phyloP scores from a whole-genome alignment of 805 yeast genomes.

The Saccharomycopsis synnaedendra region DNA sequence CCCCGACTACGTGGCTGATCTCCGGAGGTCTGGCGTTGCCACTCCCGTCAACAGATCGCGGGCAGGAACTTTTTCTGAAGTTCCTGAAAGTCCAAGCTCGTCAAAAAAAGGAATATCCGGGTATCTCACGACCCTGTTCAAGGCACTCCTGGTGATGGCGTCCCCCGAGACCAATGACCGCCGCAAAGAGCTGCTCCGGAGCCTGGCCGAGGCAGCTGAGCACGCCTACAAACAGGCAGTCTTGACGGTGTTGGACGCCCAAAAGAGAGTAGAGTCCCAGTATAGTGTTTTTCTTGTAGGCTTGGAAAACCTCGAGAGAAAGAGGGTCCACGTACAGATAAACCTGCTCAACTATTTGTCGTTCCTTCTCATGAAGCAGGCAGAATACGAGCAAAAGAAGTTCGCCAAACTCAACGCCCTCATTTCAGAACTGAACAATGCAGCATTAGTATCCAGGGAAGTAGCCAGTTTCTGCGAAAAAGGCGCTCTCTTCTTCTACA shows the following conservation, averaged over 20 bases:
- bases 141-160: conserved; percentile 8
- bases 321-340: conserved; percentile 2
- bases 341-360: conserved; percentile 15
- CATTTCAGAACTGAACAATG: conserved; percentile 11
- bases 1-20: conserved; percentile 1
- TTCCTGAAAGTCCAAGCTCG: not conserved
- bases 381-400: conserved; percentile 16
- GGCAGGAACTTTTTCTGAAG: conserved; percentile 3
- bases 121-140: conserved; percentile 12
- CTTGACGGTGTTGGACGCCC: not conserved
- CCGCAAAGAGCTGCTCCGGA: conserved; percentile 9
- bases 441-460: conserved; percentile 8
- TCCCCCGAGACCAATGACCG: conserved; percentile 9
- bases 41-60: conserved; percentile 12
- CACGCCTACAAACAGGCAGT: conserved; percentile 1
- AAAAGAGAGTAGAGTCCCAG: conserved; percentile 5
- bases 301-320: conserved; percentile 11
- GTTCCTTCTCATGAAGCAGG: conserved; percentile 16
- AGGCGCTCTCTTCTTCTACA: conserved; percentile 11
- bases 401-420: conserved; percentile 8
- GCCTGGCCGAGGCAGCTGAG: conserved; percentile 6
- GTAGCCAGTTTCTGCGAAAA: conserved; percentile 1
- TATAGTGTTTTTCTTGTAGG: conserved; percentile 3
- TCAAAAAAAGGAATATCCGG: conserved; percentile 3
- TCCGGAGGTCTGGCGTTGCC: not conserved